Evolutionary conservation across 106 monocot genomes (phyloP), one percentile per base, ranked within the genome.

Genomic region (Allium fistulosum): DNA sequence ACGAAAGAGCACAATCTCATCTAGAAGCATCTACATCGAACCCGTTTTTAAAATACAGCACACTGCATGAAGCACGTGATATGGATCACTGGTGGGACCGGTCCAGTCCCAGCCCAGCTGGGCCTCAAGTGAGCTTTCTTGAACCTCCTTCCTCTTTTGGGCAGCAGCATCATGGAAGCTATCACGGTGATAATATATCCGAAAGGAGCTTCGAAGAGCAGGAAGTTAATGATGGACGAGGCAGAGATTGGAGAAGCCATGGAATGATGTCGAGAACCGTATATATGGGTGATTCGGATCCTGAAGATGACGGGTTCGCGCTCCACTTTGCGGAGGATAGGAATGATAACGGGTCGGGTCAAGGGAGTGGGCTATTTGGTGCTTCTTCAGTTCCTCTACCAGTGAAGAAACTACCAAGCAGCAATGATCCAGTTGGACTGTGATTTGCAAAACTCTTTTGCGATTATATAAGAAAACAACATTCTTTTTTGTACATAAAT

Each of bases 21-120:
- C 16, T 83, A 8, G 88, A 77, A 47, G 88, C 85, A 8, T 88
- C 95, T 22, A 81, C 88, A 16, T 95, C 91, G 0, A 80, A 64
- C 58, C 65, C 27, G 48, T 77, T 86, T 22, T 62, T 88, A 28
- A 77, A 12, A 7, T 57, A 75, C 12, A 76, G 65, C 17, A 48
- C 58, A 10, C 10, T 67, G 27, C 76, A 52, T 15, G 81, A 69
- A 13, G 47, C 51, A 5, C 66, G 26, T 10, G 46, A 60, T 18
- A 57, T 59, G 46, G 67, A 67, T 70, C 69, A 68, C 10, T 90
- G 93, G 93, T 99, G 93, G 93, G 68, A 56, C 10, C 77, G 87
- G 17, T 1, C 72, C 3, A 10, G 14, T 0, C 74, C 48, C 26
- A 18, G 53, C 69, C 27, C 59, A 9, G 14, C 72, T 17, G 51